Evolutionary conservation across 352 stramenopile species (phyloP), one percentile per base, ranked within the genome.

Genomic region (Thalassiosira hispida): DNA sequence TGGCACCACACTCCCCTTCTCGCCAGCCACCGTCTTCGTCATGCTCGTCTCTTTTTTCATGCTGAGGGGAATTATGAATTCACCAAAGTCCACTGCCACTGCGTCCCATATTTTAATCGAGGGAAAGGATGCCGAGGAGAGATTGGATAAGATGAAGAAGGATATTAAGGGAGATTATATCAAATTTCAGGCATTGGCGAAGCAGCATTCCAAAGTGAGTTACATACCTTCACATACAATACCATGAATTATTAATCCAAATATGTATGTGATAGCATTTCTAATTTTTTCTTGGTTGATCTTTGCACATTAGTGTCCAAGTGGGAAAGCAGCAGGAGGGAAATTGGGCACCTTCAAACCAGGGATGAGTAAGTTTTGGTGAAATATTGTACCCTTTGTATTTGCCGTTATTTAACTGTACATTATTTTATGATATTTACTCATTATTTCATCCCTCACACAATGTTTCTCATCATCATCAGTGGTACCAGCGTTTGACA

Each of bases 101-200:
- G 86, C 80, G 1, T 85, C 76, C 20, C 86, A 91, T 40, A 91
- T 91, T 29, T 53, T 91, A 29, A 46, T 91, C 23, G 81, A 89
- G 53, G 82, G 83, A 20, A 47, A 79, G 2, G 79, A 86, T 46
- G 83, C 79, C 2, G 72, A 87, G 40, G 73, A 75, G 1, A 78
- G 63, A 40, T 65, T 91, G 46, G 64, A 63, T 0, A 55, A 42
- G 8, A 77, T 90, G 57, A 81, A 81, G 22, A 83, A 88, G 16
- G 79, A 90, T 20, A 84, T 91, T 51, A 56, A 70, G 42, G 64
- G 68, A 0, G 76, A 91, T 72, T 67, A 66, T 14, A 76, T 74
- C 1, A 86, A 85, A 59, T 92, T 92, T 77, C 72, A 56, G n/a
- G 69, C 68, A 0, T 67, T 75, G 0, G 86, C 88, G n/a, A 66